These are phyloP conservation scores for Glycyrrhiza uralensis DNA, from an alignment of 306 rosid genomes.

Conservation along the genomic window DNA sequence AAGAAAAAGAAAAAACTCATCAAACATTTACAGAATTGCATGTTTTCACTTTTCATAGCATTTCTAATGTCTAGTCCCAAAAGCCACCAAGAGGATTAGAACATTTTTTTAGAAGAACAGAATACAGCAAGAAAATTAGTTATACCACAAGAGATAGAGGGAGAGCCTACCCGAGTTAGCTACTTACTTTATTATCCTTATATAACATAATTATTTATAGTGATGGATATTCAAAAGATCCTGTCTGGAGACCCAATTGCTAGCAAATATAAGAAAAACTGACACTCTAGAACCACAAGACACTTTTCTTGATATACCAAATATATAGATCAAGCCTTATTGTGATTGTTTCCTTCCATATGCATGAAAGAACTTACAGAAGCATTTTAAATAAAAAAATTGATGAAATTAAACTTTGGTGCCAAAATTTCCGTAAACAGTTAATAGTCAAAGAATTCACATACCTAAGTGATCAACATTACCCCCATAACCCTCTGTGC, in stretches of 20 bases:
- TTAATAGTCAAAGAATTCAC: conserved; percentile 22
- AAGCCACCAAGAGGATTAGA: background rate
- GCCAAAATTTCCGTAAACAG: conserved; percentile 5
- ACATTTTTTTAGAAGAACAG: background rate
- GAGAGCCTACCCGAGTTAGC: background rate
- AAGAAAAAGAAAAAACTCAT: background rate
- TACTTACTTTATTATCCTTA: background rate
- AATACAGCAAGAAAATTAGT: background rate
- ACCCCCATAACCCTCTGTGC: conserved; percentile 75
- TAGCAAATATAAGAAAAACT: background rate
- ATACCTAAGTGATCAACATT: conserved; percentile 82
- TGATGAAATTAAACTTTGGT: conserved; percentile 14
- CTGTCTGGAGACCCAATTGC: background rate
- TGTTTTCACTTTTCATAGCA: background rate
- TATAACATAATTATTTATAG: background rate
- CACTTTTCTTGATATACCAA: conserved; percentile 6
- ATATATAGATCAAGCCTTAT: background rate
- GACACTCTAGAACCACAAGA: background rate
- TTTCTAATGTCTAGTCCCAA: background rate
- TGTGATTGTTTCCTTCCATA: background rate
- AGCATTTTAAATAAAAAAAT: conserved; percentile 4
- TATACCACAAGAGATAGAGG: background rate
- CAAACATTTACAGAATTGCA: background rate
- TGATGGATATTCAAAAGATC: background rate
- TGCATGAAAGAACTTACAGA: background rate